phyloP scores from a whole-genome alignment of 495 filamentous ascomycete species.

The Tirmania nivea region DNA sequence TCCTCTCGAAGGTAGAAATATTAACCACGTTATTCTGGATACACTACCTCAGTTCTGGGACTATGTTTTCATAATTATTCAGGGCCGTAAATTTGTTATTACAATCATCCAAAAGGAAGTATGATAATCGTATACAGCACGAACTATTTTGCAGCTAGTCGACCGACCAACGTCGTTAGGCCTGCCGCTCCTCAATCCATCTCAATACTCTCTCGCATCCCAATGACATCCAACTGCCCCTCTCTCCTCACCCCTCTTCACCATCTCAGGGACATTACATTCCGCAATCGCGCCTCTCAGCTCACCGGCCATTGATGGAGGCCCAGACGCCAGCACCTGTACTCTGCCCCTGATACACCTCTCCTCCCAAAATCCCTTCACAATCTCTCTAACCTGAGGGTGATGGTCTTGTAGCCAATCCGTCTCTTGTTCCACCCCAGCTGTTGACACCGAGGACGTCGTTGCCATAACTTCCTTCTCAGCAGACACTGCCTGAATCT shows the following conservation, averaged over 20 bases:
- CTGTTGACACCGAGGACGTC: background rate
- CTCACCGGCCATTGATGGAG: background rate
- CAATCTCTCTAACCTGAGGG: constrained; percentile 20
- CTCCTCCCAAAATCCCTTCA: constrained; percentile 5
- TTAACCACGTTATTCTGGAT: too few relatives aligned
- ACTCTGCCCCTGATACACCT: background rate
- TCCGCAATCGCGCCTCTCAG: background rate
- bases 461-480: constrained; percentile 4
- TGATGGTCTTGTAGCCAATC: constrained; percentile 4
- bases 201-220: background rate
- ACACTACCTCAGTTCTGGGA: too few relatives aligned
- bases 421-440: background rate
- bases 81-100: too few relatives aligned
- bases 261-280: constrained; percentile 17
- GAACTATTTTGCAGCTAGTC: too few relatives aligned
- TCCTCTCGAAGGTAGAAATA: too few relatives aligned
- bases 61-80: too few relatives aligned
- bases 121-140: too few relatives aligned
- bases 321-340: background rate
- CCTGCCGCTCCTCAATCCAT: too few relatives aligned
- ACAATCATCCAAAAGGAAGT: too few relatives aligned
- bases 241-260: background rate
- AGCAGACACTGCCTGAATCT: constrained; percentile 2
- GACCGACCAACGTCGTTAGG: too few relatives aligned
- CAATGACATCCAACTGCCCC: constrained; percentile 8